These are phyloP conservation scores for Colletotrichum spaethianum DNA, from an alignment of 2,329 filamentous ascomycete genomes.

Conservation along the genomic window DNA sequence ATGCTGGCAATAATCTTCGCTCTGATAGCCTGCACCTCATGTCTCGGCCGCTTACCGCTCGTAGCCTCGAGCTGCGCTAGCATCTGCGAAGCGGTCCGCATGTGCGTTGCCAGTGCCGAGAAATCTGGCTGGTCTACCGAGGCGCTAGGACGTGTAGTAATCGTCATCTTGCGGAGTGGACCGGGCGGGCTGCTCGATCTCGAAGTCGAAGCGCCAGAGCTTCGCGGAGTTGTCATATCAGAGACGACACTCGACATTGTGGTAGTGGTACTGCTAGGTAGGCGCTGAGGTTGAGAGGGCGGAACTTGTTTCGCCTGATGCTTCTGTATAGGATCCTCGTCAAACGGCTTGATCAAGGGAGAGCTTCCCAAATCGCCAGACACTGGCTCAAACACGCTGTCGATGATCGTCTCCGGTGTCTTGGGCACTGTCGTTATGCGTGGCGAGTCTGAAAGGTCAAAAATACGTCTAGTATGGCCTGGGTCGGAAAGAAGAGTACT, in stretches of 20 bases:
- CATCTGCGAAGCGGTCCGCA: conserved; percentile 91
- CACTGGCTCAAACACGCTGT: conserved; percentile 88
- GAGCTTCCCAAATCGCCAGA: conserved; percentile 84
- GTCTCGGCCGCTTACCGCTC: conserved; percentile 82
- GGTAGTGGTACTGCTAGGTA: conserved; percentile 74
- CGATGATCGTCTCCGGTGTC: conserved; percentile 62
- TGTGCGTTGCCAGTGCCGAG: conserved; percentile 86
- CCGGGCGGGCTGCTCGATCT: conserved; percentile 78
- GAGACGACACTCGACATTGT: conserved; percentile 66
- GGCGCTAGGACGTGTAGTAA: conserved; percentile 68
- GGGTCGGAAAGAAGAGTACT: conserved; percentile 70
- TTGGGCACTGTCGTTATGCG: conserved; percentile 60
- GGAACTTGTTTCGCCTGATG: conserved; percentile 47
- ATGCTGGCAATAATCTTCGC: conserved; percentile 92
- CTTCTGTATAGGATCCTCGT: conserved; percentile 54
- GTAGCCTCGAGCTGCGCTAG: conserved; percentile 86
- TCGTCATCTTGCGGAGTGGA: conserved; percentile 71
- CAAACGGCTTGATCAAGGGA: conserved; percentile 73
- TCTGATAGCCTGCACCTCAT: conserved; percentile 86
- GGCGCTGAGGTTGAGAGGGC: conserved; percentile 61
- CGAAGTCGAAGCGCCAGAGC: conserved; percentile 77
- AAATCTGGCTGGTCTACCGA: conserved; percentile 82
- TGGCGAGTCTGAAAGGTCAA: conserved; percentile 78
- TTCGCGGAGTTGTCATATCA: conserved; percentile 76
- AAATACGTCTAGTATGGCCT: conserved; percentile 72